Evolutionary conservation across 2,329 filamentous ascomycete species (phyloP), one percentile per base, ranked within the genome.

Genomic region (Madurella fahalii): DNA sequence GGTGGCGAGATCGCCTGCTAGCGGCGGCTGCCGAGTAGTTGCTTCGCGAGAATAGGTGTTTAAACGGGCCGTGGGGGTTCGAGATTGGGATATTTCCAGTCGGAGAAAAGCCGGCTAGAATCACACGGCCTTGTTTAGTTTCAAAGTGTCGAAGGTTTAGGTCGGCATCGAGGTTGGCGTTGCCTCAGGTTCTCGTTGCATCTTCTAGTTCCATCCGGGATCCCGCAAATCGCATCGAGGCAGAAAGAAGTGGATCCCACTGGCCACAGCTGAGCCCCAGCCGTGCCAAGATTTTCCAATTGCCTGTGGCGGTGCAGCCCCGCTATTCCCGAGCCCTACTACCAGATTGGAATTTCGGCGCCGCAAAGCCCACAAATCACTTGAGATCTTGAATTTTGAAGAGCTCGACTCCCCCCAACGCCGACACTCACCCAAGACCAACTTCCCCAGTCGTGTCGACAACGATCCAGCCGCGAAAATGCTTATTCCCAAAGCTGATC

Each of bases 401-500:
- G 60, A 61, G 60, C 56, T 53, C 57, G 60, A 58, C 60, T 59
- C 61, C 53, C 53, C 25, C 60, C 59, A 61, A 68, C 72, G 65
- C 70, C 69, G 68, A 69, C 71, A 72, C 69, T 68, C 69, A 68
- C 65, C 66, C 70, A 72, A 78, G 70, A 70, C 65, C 68, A 69
- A 77, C n/a, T 25, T 82, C 77, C 75, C 73, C 72, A 61, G 60
- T 59, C 60, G 63, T 63, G 63, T 63, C 61, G 59, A 61, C 53
- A 60, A 58, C 57, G 60, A 58, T 55, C 58, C 69, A 74, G 77
- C 75, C 76, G 77, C 74, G 76, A 82, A 92, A 88, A 84, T 84
- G 94, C 88, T 99, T 84, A 99, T 99, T 79, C 94, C 94, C 77
- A 97, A 97, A 88, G 89, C 90, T 79, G 94, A 99, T 83, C 92